Percentiles rank a stretch among this genome's conserved stretches.
phyloP scores from a whole-genome alignment of 2,329 filamentous ascomycete genomes.

The Ophidiomyces ophidiicola region DNA sequence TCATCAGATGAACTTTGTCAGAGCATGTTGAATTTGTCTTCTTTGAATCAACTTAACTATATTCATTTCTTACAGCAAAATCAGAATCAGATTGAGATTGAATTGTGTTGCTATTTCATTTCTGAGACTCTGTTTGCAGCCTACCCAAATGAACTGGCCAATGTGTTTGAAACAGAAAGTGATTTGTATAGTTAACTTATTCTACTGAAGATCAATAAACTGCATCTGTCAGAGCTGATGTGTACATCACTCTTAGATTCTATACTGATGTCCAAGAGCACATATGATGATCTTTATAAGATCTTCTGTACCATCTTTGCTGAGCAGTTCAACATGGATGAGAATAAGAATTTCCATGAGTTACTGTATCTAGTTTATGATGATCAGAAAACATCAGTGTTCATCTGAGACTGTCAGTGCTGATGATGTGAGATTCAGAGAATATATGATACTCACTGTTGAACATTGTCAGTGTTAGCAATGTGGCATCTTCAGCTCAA shows the following conservation, averaged over 20 bases:
- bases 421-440: not conserved
- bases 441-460: not conserved
- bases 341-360: not conserved
- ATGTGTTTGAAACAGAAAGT: too few relatives aligned
- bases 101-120: not conserved
- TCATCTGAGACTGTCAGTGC: too few relatives aligned
- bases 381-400: not conserved
- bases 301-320: not conserved
- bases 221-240: not conserved
- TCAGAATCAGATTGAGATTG: not conserved
- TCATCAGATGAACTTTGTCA: not conserved
- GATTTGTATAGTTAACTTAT: not conserved
- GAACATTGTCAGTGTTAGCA: not conserved
- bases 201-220: not conserved
- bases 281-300: too few relatives aligned
- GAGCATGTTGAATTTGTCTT: not conserved
- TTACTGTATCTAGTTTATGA: too few relatives aligned
- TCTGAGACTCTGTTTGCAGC: not conserved
- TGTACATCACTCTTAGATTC: not conserved
- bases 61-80: too few relatives aligned
- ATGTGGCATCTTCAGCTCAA: not conserved
- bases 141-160: too few relatives aligned
- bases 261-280: not conserved
- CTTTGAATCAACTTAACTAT: too few relatives aligned
- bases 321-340: not conserved